Conservation (phyloP, 1,139 yeast genomes). For the Pichia sp. region DNA sequence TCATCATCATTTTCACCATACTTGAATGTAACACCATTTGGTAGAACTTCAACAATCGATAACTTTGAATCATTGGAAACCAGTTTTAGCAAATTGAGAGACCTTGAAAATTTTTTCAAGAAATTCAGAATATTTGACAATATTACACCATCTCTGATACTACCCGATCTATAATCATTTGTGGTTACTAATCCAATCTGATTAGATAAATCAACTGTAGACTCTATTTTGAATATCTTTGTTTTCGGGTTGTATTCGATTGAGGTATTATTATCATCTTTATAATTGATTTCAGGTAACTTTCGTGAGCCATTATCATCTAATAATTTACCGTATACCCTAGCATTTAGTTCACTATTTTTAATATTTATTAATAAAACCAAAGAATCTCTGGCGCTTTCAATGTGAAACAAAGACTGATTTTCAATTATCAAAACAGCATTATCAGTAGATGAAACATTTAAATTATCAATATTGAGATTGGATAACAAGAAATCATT, state of each 20-base stretch:
- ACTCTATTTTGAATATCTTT: slow-evolving; percentile 24
- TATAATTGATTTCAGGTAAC: slow-evolving; percentile 21
- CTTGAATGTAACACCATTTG: slow-evolving; percentile 24
- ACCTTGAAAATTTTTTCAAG: slow-evolving; percentile 22
- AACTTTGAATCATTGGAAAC: slow-evolving; percentile 23
- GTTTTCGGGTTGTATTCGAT: slow-evolving; percentile 22
- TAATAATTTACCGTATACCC: slow-evolving; percentile 25
- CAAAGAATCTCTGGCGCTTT: slow-evolving; percentile 26
- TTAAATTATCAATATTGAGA: slow-evolving; percentile 11
- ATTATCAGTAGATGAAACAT: slow-evolving; percentile 12
- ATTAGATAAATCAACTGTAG: slow-evolving; percentile 21
- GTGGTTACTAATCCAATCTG: slow-evolving; percentile 10
- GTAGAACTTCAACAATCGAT: slow-evolving; percentile 22
- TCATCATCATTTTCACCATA: slow-evolving; percentile 24
- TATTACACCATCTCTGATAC: slow-evolving; percentile 9
- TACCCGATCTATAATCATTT: neutral
- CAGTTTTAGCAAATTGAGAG: slow-evolving; percentile 23
- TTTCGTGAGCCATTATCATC: slow-evolving; percentile 20
- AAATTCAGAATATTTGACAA: slow-evolving; percentile 21
- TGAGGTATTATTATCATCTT: slow-evolving; percentile 21
- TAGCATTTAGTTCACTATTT: slow-evolving; percentile 20
- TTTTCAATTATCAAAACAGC: slow-evolving; percentile 25
- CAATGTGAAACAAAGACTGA: slow-evolving; percentile 24
- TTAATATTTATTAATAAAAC: slow-evolving; percentile 23
- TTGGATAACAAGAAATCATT: slow-evolving; percentile 20